Evolutionary conservation across 2,329 filamentous ascomycete genomes (phyloP), one percentile per base, ranked within the genome.

Genomic region (Cyphellophora attinorum): DNA sequence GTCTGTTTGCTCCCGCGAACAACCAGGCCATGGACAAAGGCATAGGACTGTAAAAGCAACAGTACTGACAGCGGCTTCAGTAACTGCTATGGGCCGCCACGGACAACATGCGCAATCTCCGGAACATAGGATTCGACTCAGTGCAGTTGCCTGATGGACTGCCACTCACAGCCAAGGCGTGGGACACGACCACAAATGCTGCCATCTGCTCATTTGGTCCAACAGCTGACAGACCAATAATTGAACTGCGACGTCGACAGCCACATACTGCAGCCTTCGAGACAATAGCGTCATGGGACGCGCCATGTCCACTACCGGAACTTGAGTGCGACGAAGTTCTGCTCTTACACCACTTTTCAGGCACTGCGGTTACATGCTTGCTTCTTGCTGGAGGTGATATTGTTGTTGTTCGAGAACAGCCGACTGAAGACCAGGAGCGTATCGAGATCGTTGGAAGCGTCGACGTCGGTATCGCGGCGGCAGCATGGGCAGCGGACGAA

Each of bases 401-500:
- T 44, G 65, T 95, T 41, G 70, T 88, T 33, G 81, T 95, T 17
- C 74, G 81, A 46, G 85, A 95, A 54, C 72, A 79, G 27, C 69
- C 76, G 28, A 55, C 69, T 19, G 63, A 68, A 5, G 76, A 72
- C 40, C 76, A 83, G 55, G 82, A 86, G 23, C 78, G 83, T 48
- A 86, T 98, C 48, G 91, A 96, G 59, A 96, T 98, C 48, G 77
- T 96, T 44, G 91, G 91, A 29, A 93, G 86, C 19, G 84, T 98
- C 23, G 86, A 95, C 60, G 82, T 81, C 39, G 91, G 89, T 15
- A 94, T 98, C 49, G 75, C 79, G 15, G 85, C 86, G 11, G 89
- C 88, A 11, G 74, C 76, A 47, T 98, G 91, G 91, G 93, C 89
- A 25, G 88, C 88, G 2, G 91, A 98, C 52, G 89, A 95, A 53